Conservation (phyloP, 176 grass and related monocot species). For the Oryza officinalis region DNA sequence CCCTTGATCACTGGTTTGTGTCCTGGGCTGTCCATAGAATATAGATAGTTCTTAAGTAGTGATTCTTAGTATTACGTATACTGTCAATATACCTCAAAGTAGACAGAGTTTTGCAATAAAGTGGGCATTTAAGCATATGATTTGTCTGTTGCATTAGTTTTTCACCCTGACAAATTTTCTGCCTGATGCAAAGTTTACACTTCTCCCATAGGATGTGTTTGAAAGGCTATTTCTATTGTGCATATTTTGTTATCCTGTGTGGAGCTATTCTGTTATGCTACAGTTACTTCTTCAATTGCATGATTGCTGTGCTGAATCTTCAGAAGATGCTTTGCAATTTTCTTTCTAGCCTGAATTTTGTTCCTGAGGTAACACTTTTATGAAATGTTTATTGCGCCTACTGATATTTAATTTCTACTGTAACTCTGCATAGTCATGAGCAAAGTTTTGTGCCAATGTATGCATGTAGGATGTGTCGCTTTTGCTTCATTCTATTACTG, state of each 20-base stretch:
- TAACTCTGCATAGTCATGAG: not conserved
- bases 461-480: not conserved
- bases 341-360: not conserved
- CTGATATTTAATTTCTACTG: not conserved
- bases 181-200: not conserved
- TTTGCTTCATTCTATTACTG: not conserved
- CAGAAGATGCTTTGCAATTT: not conserved
- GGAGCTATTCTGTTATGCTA: not conserved
- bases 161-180: not conserved
- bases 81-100: not conserved
- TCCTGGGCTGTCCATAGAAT: not conserved
- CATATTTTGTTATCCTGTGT: not conserved
- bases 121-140: not conserved
- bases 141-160: not conserved
- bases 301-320: not conserved
- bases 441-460: not conserved
- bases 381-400: not conserved
- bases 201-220: not conserved
- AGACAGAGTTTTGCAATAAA: not conserved
- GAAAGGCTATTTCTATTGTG: not conserved
- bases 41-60: not conserved
- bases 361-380: not conserved
- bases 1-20: not conserved
- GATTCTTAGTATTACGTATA: not conserved
- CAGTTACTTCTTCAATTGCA: not conserved